Conservation (phyloP, 495 filamentous ascomycete genomes). For the Trichoderma orchidacearum region DNA sequence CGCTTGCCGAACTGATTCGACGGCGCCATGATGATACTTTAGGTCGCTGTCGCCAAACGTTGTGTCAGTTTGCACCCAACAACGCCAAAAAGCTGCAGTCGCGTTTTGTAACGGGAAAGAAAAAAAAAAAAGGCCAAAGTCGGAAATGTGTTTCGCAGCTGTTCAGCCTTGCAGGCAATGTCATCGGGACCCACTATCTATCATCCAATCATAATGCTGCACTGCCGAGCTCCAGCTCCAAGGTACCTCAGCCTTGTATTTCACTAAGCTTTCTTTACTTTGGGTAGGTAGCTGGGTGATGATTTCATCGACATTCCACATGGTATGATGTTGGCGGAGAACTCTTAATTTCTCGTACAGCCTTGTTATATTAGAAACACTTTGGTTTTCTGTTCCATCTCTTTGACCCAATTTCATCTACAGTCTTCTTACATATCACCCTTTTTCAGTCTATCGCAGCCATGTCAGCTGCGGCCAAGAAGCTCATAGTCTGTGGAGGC, state of each 20-base stretch:
- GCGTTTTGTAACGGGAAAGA: neutral
- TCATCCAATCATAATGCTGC: neutral
- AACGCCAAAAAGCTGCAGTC: too few relatives aligned
- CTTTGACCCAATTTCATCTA: neutral
- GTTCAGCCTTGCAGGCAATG: neutral
- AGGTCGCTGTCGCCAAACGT: neutral
- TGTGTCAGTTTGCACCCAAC: too few relatives aligned
- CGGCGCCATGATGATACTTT: constrained; percentile 28
- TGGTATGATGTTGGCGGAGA: neutral
- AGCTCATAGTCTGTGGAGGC: constrained; percentile 80
- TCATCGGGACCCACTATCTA: neutral
- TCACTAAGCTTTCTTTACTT: neutral
- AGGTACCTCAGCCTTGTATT: neutral
- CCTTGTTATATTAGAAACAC: too few relatives aligned
- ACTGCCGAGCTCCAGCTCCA: neutral
- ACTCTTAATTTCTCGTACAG: neutral
- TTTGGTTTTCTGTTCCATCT: too few relatives aligned
- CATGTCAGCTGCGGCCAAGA: constrained; percentile 33
- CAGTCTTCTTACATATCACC: neutral
- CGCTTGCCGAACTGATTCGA: constrained; percentile 34
- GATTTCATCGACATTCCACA: neutral
- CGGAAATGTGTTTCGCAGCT: neutral
- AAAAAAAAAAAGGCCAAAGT: neutral
- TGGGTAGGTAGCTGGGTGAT: neutral
- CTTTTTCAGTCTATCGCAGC: neutral